Percentiles rank a stretch among this genome's conserved stretches.
Evolutionary conservation across 1,139 yeast genomes (phyloP).

Genomic region (Hemisphaericaspora xylanilytica): DNA sequence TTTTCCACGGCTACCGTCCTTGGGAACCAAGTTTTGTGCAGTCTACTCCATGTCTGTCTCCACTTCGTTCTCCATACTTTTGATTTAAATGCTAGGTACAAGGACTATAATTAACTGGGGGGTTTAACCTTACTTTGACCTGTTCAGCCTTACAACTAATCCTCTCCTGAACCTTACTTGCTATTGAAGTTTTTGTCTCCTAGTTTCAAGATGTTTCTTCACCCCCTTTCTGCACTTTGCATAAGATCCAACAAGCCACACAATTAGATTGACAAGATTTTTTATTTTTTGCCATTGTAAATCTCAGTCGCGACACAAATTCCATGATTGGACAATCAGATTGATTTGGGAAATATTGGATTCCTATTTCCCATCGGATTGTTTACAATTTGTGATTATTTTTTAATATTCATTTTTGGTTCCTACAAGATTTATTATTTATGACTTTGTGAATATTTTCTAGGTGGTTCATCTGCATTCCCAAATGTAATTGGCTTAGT

Average conservation of each 20-base stretch:
- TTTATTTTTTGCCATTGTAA: neutral
- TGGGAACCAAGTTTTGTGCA: too few relatives aligned
- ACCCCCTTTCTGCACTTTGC: neutral
- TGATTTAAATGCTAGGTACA: neutral
- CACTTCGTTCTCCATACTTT: neutral
- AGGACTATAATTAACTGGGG: neutral
- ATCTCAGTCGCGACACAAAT: neutral
- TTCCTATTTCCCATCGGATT: too few relatives aligned
- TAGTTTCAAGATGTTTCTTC: neutral
- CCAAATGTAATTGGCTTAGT: too few relatives aligned
- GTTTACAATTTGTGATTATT: too few relatives aligned
- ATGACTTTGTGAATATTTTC: too few relatives aligned
- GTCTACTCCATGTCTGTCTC: neutral
- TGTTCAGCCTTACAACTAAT: too few relatives aligned
- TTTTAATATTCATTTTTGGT: too few relatives aligned
- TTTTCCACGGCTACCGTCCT: too few relatives aligned
- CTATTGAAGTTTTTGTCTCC: too few relatives aligned
- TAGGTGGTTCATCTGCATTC: too few relatives aligned
- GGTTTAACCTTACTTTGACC: constrained; percentile 1
- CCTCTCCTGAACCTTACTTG: neutral
- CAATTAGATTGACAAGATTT: neutral
- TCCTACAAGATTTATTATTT: too few relatives aligned
- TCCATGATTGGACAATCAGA: neutral
- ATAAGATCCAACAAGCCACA: neutral
- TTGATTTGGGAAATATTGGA: neutral